A percentile compares a stretch with the other conserved stretches of the same genome.
Evolutionary conservation across 352 stramenopile genomes (phyloP).

Genomic region (Pythium folliculosum): DNA sequence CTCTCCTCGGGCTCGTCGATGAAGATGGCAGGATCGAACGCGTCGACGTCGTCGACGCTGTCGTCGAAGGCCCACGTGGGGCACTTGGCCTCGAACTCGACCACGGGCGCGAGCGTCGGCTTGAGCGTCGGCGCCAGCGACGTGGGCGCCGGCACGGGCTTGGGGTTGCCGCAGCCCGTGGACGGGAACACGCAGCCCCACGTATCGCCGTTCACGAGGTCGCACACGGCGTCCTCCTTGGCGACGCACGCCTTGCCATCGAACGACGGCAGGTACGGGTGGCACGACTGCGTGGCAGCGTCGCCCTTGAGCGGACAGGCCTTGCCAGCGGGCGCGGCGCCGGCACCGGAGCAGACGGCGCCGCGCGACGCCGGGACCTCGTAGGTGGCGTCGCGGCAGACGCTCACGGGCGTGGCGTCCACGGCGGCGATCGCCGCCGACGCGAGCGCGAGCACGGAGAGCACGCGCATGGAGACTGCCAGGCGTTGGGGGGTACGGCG

Average conservation of each 20-base stretch:
- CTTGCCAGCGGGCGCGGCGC: slow-evolving; percentile 35
- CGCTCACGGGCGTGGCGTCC: slow-evolving; percentile 38
- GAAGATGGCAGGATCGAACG: background rate
- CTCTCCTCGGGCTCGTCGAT: background rate
- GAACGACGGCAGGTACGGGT: slow-evolving; percentile 45
- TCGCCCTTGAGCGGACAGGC: slow-evolving; percentile 53
- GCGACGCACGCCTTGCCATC: slow-evolving; percentile 24
- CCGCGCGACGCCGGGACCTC: slow-evolving; percentile 40
- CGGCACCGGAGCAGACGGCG: slow-evolving; percentile 51
- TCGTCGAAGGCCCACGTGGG: slow-evolving; percentile 9
- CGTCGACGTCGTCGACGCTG: background rate
- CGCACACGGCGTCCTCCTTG: slow-evolving; percentile 42
- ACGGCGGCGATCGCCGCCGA: slow-evolving; percentile 6
- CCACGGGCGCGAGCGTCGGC: slow-evolving; percentile 10
- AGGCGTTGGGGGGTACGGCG: background rate
- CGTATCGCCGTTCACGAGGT: slow-evolving; percentile 36
- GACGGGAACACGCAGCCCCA: slow-evolving; percentile 25
- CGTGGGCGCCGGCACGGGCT: background rate
- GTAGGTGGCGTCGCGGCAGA: slow-evolving; percentile 64
- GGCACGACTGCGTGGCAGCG: slow-evolving; percentile 39
- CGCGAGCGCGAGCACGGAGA: slow-evolving; percentile 11
- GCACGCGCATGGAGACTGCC: slow-evolving; percentile 18
- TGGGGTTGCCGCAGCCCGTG: slow-evolving; percentile 3
- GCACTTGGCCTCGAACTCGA: slow-evolving; percentile 7
- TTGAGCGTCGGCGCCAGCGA: slow-evolving; percentile 5